Base-by-base conservation (phyloP, 441 rosid genomes). In the Pelargonium myrrhifolium region DNA sequence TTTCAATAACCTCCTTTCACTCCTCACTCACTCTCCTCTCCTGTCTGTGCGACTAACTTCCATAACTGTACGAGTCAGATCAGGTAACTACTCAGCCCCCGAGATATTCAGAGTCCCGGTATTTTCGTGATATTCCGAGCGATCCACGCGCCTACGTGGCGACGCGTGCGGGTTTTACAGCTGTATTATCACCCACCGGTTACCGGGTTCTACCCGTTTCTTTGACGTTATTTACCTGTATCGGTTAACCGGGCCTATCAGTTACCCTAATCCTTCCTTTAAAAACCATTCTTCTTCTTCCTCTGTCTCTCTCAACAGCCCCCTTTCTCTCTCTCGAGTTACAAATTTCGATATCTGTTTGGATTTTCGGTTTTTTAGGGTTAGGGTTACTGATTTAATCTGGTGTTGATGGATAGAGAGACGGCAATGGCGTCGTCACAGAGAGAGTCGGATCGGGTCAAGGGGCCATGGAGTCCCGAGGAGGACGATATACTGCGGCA, bases 391-490 rank as follows among this genome's bases (percentile, higher is more conserved):
- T 70, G 18, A 3, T 8, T 6, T 43, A 5, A 37, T 37, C 42
- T 37, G 42, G 42, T 37, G 42, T 37, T 37, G 42, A 37, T 37
- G 42, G 42, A 37, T 37, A 37, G 42, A 37, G 42, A 37, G 26
- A 24, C 26, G 26, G 26, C 26, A 24, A 24, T 24, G 26, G 26
- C 26, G 26, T 24, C 26, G 26, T 24, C 26, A 24, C 26, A 24
- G 26, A 82, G 31, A 78, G 14, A 65, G 80, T 80, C 71, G 73
- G 89, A 87, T 78, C 82, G 89, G 81, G 84, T 87, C 67, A 87
- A 84, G 71, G 92, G 92, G 28, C 92, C 92, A 39, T 87, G 92
- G 92, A 87, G 92, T 68, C 88, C 89, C 6, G 87, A 87, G 61
- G 92, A 87, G 64, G 92, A 87, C 68, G 89, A 87, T 7, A 82